phyloP scores from a whole-genome alignment of 139 green algal species.

The Ettlia oleoabundans region DNA sequence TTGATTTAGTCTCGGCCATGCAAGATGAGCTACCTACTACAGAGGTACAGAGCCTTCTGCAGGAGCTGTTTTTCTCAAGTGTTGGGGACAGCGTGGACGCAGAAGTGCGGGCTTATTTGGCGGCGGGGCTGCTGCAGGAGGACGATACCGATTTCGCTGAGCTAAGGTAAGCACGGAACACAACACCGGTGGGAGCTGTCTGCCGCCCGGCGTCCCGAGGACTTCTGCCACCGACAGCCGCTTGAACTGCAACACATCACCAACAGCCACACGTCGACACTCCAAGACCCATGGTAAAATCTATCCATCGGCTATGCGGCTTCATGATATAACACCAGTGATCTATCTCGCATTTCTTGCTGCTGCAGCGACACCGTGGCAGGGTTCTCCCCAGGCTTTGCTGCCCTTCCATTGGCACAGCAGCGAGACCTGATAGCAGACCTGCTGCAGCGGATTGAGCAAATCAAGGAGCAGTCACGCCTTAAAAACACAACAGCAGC shows the following conservation, averaged over 20 bases:
- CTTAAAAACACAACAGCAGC: not conserved
- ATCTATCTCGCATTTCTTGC: not conserved
- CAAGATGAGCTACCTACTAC: too few species aligned
- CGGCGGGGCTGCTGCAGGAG: not conserved
- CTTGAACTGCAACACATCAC: not conserved
- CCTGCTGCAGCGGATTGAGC: not conserved
- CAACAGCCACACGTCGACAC: not conserved
- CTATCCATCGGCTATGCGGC: too few species aligned
- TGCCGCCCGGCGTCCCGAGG: not conserved
- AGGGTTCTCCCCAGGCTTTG: conserved; percentile 13
- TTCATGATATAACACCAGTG: too few species aligned
- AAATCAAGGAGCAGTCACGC: not conserved
- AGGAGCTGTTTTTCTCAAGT: not conserved
- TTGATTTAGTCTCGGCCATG: too few species aligned
- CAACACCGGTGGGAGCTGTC: not conserved
- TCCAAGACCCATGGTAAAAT: too few species aligned
- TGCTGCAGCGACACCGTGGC: conserved; percentile 17
- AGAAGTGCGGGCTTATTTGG: not conserved
- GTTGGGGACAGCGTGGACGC: not conserved
- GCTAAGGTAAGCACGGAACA: not conserved
- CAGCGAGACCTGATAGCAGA: not conserved
- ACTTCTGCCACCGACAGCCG: not conserved
- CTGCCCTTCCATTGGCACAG: not conserved
- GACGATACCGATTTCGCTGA: conserved; percentile 4
- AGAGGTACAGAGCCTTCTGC: too few species aligned